Evolutionary conservation across 176 grass and related monocot genomes (phyloP).

Genomic region (Alopecurus myosuroides): DNA sequence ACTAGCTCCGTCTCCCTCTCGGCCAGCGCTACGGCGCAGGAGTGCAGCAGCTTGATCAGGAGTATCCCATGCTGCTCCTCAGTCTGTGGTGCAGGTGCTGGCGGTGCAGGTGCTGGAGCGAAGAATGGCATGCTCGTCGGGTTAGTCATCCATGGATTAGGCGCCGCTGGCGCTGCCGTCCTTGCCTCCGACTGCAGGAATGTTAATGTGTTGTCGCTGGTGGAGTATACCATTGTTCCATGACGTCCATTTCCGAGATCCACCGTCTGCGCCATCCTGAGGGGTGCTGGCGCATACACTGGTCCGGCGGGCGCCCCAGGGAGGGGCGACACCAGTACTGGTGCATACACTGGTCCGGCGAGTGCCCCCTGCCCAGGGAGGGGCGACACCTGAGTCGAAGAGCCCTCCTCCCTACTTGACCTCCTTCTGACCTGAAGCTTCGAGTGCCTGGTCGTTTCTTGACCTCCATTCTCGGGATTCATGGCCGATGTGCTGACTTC

Average conservation of each 20-base stretch:
- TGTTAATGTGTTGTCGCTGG: background rate
- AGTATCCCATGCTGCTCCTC: background rate
- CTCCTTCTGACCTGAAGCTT: background rate
- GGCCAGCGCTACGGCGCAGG: conserved; percentile 28
- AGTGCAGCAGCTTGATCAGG: background rate
- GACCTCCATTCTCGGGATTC: background rate
- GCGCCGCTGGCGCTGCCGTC: background rate
- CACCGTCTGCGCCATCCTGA: background rate
- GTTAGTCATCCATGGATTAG: background rate
- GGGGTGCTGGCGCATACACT: background rate
- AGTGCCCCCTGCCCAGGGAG: too few relatives aligned
- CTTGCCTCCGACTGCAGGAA: background rate
- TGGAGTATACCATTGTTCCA: background rate
- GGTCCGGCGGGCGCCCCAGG: background rate
- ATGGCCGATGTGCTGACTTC: background rate
- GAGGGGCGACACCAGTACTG: background rate
- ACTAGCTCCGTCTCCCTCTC: background rate
- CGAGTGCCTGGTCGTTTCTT: background rate
- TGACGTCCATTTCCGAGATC: background rate
- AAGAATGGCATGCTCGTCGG: background rate
- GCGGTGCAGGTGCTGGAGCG: background rate
- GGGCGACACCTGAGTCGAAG: background rate
- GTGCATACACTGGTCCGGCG: too few relatives aligned
- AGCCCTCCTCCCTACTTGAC: background rate
- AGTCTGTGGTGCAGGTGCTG: background rate